Base-by-base conservation (phyloP, 371 early-diverging fungal genomes). In the Mucor irregularis region DNA sequence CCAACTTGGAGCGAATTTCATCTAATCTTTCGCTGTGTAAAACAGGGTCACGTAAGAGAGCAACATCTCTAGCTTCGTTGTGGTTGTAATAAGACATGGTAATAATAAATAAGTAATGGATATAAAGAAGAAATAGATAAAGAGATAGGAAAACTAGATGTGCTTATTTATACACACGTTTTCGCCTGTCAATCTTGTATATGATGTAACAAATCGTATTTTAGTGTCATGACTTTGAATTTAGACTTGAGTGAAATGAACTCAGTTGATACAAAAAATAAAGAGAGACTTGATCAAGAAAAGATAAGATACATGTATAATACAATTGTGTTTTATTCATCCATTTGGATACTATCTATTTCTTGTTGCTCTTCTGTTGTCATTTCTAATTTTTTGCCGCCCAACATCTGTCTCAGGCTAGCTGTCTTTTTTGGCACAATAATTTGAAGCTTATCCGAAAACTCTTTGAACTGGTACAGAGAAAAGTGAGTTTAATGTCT, bases 1-100 rank as follows among this genome's bases (percentile, higher is more conserved):
- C 84, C 64, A 82, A 74, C 69, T 83, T 86, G 53, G 59, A 46
- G 44, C 83, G 81, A 54, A 86, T 81, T 35, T 57, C 58, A 30
- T 74, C 78, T 8, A 86, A 59, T 35, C 82, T 73, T 49, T 73
- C 69, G 17, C 37, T 69, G 48, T 76, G 80, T 25, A 65, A 50
- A 7, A 60, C 66, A 24, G 75, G 73, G 52, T 75, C 70, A 30
- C 59, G 59, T 28, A 79, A 51, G 21, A 74, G 57, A n/a, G 75
- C 73, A 58, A 60, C 67, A 24, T 74, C 75, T 58, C 58, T 64
- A 30, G 59, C 45, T 22, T 49, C 28, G n/a, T 13, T 49, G 35
- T 10, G 24, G 14, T 21, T 19, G 39, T 19, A 9, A 39, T 39
- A n/a, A 38, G 9, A 22, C 24, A 34, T 34, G n/a, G 8, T 13